phyloP scores from a whole-genome alignment of 129 eudicot species.

The Centaurea solstitialis region DNA sequence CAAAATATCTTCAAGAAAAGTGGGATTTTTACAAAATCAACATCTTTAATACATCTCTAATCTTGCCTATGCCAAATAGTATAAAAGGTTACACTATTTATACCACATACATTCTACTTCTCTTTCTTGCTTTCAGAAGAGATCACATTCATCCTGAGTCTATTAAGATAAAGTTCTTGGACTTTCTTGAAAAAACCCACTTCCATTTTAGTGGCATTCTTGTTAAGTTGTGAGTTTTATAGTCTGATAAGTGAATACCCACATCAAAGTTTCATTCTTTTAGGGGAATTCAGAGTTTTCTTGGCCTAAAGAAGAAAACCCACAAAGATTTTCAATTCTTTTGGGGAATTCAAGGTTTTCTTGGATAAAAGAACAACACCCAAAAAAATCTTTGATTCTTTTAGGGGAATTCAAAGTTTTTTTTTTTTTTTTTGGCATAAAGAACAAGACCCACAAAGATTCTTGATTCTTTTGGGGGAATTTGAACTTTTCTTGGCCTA shows the following conservation, averaged over 20 bases:
- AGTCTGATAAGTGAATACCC: neutral
- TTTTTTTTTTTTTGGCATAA: conserved; percentile 6
- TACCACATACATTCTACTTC: neutral
- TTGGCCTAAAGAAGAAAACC: conserved; percentile 12
- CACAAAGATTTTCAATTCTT: neutral
- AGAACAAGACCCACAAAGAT: neutral
- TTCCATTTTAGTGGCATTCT: neutral
- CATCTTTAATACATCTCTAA: conserved; percentile 5
- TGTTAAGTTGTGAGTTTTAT: neutral
- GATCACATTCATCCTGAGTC: neutral
- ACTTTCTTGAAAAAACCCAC: conserved; percentile 1
- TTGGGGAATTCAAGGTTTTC: neutral
- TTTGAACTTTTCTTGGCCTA: neutral
- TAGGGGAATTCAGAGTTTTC: neutral
- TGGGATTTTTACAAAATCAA: neutral
- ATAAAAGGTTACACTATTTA: too few species aligned
- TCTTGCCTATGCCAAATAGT: neutral
- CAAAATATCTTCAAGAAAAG: neutral
- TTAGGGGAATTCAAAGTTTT: neutral
- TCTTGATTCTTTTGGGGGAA: neutral
- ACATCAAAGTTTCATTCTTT: neutral
- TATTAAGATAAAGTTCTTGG: neutral
- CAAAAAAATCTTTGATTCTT: conserved; percentile 1
- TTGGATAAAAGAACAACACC: conserved; percentile 15
- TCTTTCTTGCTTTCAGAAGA: conserved; percentile 1